Evolutionary conservation across 2,329 filamentous ascomycete genomes (phyloP).

Genomic region (Pseudogymnoascus sp.): DNA sequence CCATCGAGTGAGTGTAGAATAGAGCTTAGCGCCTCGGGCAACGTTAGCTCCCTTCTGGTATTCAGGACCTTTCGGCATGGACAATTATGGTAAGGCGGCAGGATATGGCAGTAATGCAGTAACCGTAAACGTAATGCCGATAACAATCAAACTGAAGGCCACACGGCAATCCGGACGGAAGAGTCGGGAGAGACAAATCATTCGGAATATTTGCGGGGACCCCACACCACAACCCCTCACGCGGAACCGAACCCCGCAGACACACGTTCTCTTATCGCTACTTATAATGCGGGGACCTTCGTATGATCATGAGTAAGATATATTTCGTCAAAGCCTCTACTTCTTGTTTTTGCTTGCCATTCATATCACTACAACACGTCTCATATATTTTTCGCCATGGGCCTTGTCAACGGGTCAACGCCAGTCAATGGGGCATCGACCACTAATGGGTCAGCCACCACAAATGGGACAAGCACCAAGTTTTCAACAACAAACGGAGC

Average conservation of each 20-base stretch:
- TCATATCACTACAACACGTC: neutral
- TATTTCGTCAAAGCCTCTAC: neutral
- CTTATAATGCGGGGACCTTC: neutral
- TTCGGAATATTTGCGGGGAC: neutral
- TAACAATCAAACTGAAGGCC: neutral
- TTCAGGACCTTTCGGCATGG: neutral
- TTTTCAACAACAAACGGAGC: neutral
- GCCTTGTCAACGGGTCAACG: neutral
- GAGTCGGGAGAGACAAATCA: neutral
- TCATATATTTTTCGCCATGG: neutral
- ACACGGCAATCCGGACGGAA: neutral
- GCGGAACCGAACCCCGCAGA: neutral
- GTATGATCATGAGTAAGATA: neutral
- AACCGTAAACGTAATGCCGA: constrained; percentile 1
- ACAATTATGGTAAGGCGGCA: neutral
- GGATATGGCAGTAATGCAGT: neutral
- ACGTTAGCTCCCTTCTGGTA: neutral
- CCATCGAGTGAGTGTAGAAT: neutral
- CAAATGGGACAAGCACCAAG: neutral
- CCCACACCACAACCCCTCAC: neutral
- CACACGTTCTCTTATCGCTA: neutral
- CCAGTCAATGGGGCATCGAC: neutral
- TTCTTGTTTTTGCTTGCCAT: neutral
- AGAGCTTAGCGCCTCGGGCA: neutral
- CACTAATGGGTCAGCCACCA: neutral